Evolutionary conservation across 1,284 basidiomycete species (phyloP).

Genomic region (Ustilago lituana): DNA sequence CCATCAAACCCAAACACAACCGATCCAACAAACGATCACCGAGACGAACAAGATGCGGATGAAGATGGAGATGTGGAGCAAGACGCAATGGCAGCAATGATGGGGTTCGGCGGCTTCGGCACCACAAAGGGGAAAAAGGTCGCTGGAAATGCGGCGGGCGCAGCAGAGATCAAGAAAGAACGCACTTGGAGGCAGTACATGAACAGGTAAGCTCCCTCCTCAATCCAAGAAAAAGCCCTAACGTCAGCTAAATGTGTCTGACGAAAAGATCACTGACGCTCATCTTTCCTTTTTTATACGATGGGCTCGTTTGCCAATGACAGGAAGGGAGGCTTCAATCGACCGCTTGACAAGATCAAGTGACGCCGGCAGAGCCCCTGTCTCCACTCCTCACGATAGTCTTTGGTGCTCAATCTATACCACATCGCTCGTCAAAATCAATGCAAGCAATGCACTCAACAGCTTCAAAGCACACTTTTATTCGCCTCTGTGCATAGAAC

Average conservation of each 20-base stretch:
- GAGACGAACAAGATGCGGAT: slow-evolving; percentile 11
- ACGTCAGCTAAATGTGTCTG: too few species aligned
- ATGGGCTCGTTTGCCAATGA: too few species aligned
- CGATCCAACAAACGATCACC: too few species aligned
- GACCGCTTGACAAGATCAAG: slow-evolving; percentile 54
- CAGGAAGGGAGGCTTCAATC: slow-evolving; percentile 56
- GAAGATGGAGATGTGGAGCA: slow-evolving; percentile 41
- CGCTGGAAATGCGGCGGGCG: slow-evolving; percentile 71
- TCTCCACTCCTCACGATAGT: too few species aligned
- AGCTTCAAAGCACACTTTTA: too few species aligned
- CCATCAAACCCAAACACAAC: background rate
- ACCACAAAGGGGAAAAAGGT: slow-evolving; percentile 86
- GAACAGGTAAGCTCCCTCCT: slow-evolving; percentile 81
- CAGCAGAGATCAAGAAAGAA: slow-evolving; percentile 81
- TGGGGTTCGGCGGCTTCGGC: slow-evolving; percentile 89
- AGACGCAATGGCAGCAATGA: slow-evolving; percentile 80
- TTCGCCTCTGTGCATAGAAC: too few species aligned
- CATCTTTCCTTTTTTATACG: too few species aligned
- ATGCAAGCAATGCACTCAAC: background rate
- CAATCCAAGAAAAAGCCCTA: too few species aligned
- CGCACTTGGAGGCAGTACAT: slow-evolving; percentile 96
- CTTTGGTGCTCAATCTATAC: too few species aligned
- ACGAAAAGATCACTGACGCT: too few species aligned
- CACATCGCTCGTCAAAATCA: too few species aligned
- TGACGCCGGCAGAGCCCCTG: too few species aligned